Conservation (phyloP, 192 early-diverging fungal species). For the Gaertneriomyces sp. region DNA sequence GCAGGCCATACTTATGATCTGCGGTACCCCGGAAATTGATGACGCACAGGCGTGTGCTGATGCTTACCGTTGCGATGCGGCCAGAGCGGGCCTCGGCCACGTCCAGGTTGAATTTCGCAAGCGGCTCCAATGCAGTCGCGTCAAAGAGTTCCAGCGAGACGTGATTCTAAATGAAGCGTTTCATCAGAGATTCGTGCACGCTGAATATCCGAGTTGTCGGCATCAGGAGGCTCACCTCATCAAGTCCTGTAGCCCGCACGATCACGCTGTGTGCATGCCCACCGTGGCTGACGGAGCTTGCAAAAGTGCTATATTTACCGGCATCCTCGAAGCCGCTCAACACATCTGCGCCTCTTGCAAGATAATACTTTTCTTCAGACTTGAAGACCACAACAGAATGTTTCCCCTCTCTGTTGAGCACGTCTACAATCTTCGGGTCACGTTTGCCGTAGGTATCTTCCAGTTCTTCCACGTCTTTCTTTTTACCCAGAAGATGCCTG, state of each 20-base stretch:
- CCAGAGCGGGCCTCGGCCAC: background rate
- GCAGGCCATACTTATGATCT: too few species aligned
- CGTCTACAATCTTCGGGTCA: background rate
- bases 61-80: conserved; percentile 7
- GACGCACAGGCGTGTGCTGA: too few species aligned
- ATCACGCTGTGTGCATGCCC: too few species aligned
- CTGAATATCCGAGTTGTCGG: too few species aligned
- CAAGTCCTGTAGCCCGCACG: too few species aligned
- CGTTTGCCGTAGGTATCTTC: background rate
- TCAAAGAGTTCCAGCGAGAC: conserved; percentile 6
- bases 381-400: background rate
- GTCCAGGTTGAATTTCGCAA: conserved; percentile 1
- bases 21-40: too few species aligned
- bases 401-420: background rate
- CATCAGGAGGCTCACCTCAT: too few species aligned
- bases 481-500: conserved; percentile 9
- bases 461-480: conserved; percentile 10
- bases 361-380: background rate
- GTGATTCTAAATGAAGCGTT: too few species aligned
- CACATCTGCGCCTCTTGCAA: background rate
- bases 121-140: background rate
- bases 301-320: too few species aligned
- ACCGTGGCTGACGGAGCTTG: too few species aligned
- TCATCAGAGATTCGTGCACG: too few species aligned
- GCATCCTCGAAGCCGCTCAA: too few species aligned